Evolutionary conservation across 1,284 basidiomycete genomes (phyloP).

Genomic region (Cutaneotrichosporon mucoides): DNA sequence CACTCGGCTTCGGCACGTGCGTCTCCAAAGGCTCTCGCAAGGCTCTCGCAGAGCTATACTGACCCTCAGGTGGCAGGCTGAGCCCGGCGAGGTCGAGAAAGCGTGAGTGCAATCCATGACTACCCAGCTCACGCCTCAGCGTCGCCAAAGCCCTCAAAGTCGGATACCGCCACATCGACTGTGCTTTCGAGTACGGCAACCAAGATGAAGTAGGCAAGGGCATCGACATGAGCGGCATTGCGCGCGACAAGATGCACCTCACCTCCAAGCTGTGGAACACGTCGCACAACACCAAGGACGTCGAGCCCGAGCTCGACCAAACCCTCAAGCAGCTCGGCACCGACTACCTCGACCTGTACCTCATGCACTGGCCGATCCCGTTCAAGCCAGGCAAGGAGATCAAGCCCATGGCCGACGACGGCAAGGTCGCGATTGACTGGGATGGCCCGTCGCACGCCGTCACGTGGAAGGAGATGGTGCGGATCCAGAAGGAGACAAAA

Average conservation of each 20-base stretch:
- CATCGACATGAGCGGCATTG: constrained; percentile 70
- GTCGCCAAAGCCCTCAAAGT: constrained; percentile 66
- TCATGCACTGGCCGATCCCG: constrained; percentile 84
- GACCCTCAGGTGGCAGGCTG: constrained; percentile 1
- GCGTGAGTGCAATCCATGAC: constrained; percentile 6
- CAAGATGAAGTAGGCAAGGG: constrained; percentile 66
- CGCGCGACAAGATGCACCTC: constrained; percentile 76
- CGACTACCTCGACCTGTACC: constrained; percentile 74
- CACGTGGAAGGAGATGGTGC: constrained; percentile 47
- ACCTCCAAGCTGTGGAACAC: constrained; percentile 60
- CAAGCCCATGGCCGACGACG: constrained; percentile 49
- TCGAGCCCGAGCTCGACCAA: constrained; percentile 68
- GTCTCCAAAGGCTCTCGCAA: too few relatives aligned
- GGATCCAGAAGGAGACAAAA: constrained; percentile 40
- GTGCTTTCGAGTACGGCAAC: constrained; percentile 67
- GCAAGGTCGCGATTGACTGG: constrained; percentile 25
- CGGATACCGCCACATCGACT: constrained; percentile 76
- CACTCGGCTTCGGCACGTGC: constrained; percentile 74
- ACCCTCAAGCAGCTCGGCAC: constrained; percentile 67
- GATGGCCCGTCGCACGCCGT: constrained; percentile 29
- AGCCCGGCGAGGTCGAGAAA: constrained; percentile 66
- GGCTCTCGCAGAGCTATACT: not conserved
- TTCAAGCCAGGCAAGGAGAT: constrained; percentile 63
- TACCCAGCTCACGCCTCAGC: not conserved
- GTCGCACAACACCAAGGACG: constrained; percentile 48